Conservation (phyloP, 352 stramenopile genomes). For the Albugo candida region DNA sequence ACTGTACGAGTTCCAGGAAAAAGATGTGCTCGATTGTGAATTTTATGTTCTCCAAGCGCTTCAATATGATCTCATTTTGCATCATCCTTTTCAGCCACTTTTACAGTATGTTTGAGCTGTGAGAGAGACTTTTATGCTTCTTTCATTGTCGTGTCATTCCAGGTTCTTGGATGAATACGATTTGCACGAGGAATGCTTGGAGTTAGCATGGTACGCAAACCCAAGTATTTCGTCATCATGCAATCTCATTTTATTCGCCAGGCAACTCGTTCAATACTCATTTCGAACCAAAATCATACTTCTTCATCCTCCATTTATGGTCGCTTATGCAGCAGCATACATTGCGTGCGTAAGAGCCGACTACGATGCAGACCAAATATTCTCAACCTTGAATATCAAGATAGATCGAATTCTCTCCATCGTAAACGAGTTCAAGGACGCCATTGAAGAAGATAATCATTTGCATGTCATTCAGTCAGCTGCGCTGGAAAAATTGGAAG, state of each 20-base stretch:
- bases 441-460: slow-evolving; percentile 56
- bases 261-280: slow-evolving; percentile 76
- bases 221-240: not conserved
- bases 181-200: slow-evolving; percentile 69
- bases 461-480: slow-evolving; percentile 34
- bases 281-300: slow-evolving; percentile 77
- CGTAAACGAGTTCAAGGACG: slow-evolving; percentile 48
- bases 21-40: slow-evolving; percentile 80
- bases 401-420: slow-evolving; percentile 62
- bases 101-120: slow-evolving; percentile 29
- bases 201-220: slow-evolving; percentile 42
- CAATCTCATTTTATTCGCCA: slow-evolving; percentile 4
- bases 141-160: not conserved
- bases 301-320: slow-evolving; percentile 71
- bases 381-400: slow-evolving; percentile 66
- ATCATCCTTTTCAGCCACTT: slow-evolving; percentile 66
- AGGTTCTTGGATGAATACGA: slow-evolving; percentile 74
- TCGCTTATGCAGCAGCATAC: slow-evolving; percentile 65
- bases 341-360: slow-evolving; percentile 57
- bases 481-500: slow-evolving; percentile 60
- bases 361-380: slow-evolving; percentile 60
- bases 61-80: slow-evolving; percentile 76
- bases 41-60: slow-evolving; percentile 78
- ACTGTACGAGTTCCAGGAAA: slow-evolving; percentile 79
- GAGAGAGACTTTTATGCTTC: not conserved